Evolutionary conservation across 2,329 filamentous ascomycete species (phyloP).

Genomic region (Neoscytalidium dimidiatum): DNA sequence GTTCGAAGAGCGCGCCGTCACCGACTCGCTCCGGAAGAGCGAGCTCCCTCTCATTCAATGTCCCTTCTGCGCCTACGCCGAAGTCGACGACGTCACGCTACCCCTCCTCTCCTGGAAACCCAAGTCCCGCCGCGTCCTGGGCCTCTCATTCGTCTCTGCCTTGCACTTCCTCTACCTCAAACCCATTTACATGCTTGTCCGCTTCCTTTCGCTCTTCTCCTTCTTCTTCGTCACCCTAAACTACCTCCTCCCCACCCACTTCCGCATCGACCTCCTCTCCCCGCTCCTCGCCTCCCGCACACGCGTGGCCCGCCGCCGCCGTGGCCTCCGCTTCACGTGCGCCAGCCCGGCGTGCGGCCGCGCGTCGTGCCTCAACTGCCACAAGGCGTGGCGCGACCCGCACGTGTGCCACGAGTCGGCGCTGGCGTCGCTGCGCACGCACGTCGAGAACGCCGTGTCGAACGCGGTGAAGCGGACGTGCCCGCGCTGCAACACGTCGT

Average conservation of each 20-base stretch:
- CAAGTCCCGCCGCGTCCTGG: constrained; percentile 36
- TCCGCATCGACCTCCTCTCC: constrained; percentile 29
- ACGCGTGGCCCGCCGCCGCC: constrained; percentile 69
- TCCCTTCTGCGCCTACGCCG: constrained; percentile 89
- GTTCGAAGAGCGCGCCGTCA: constrained; percentile 77
- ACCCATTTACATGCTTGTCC: constrained; percentile 51
- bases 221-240: constrained; percentile 39
- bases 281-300: constrained; percentile 58
- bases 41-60: constrained; percentile 77
- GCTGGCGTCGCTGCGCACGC: constrained; percentile 77
- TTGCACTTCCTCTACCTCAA: neutral
- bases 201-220: constrained; percentile 61
- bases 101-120: constrained; percentile 30
- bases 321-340: constrained; percentile 77
- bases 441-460: constrained; percentile 91
- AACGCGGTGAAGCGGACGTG: constrained; percentile 94
- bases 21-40: constrained; percentile 73
- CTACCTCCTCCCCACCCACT: constrained; percentile 24
- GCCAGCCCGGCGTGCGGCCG: constrained; percentile 67
- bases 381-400: constrained; percentile 81
- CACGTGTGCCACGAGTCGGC: constrained; percentile 89
- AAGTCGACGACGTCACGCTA: constrained; percentile 63
- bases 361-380: constrained; percentile 78
- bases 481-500: constrained; percentile 84
- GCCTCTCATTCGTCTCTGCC: neutral